These are phyloP conservation scores for Diaporthe citrichinensis DNA, from an alignment of 2,329 filamentous ascomycete species.

Conservation along the genomic window DNA sequence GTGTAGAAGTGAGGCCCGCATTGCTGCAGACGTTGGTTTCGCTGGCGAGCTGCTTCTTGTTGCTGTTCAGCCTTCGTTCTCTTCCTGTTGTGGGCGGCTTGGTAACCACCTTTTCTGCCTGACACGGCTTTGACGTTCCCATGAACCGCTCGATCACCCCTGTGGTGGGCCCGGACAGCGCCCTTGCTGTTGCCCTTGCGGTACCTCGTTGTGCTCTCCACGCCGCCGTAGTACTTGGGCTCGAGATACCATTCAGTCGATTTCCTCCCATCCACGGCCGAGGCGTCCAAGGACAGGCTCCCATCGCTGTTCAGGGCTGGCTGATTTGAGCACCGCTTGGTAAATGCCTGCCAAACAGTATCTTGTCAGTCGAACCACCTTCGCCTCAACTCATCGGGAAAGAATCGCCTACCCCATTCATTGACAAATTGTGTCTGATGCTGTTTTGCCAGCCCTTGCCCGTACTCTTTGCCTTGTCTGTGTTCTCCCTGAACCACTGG, in stretches of 20 bases:
- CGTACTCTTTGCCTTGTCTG: constrained; percentile 77
- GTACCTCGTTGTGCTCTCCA: constrained; percentile 89
- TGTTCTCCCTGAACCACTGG: constrained; percentile 88
- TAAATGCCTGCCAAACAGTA: constrained; percentile 50
- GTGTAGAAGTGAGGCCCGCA: not conserved
- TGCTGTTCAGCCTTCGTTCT: constrained; percentile 35
- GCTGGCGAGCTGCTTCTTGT: constrained; percentile 27
- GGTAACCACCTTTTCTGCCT: constrained; percentile 48
- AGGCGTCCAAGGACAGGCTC: constrained; percentile 35
- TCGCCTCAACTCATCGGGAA: constrained; percentile 35
- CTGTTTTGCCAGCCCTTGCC: constrained; percentile 93
- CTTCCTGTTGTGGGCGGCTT: constrained; percentile 46
- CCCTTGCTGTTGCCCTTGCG: constrained; percentile 64
- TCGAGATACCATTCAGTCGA: constrained; percentile 84
- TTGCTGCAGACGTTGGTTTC: constrained; percentile 34
- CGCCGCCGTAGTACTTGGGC: constrained; percentile 76
- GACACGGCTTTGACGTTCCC: constrained; percentile 44
- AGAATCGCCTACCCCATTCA: constrained; percentile 80
- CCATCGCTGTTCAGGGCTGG: constrained; percentile 33
- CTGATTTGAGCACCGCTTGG: constrained; percentile 34
- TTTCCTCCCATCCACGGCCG: constrained; percentile 68
- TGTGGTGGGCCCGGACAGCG: constrained; percentile 40
- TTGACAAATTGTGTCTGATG: constrained; percentile 94
- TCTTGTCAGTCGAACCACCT: not conserved
- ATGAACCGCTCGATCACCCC: constrained; percentile 20